Conservation (phyloP, 2,329 filamentous ascomycete species). For the Aspergillaceae sp. region DNA sequence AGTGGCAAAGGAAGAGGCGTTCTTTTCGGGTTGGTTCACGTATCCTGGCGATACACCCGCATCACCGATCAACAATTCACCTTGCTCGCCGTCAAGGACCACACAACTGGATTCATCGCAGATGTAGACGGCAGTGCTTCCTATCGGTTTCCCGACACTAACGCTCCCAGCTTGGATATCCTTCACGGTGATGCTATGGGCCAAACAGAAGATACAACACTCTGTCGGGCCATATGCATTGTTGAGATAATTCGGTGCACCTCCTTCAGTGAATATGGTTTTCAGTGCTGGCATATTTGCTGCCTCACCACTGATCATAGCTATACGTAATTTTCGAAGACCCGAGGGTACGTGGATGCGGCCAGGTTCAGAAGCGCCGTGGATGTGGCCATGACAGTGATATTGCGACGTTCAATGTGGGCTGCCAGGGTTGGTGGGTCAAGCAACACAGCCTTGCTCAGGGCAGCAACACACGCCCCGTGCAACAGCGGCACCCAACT, state of each 20-base stretch:
- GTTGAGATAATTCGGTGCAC: constrained; percentile 10
- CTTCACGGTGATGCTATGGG: constrained; percentile 8
- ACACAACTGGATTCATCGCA: constrained; percentile 5
- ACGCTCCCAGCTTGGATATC: constrained; percentile 7
- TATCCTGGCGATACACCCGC: constrained; percentile 69
- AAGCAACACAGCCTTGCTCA: constrained; percentile 6
- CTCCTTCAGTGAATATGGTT: constrained; percentile 7
- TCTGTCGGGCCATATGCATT: constrained; percentile 20
- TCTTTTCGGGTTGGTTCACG: constrained; percentile 49
- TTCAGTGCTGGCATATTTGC: constrained; percentile 10
- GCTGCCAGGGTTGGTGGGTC: constrained; percentile 6
- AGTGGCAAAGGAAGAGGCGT: constrained; percentile 62
- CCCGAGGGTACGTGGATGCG: constrained; percentile 8
- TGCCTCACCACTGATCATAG: constrained; percentile 12
- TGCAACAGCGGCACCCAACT: constrained; percentile 14
- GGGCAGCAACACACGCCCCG: constrained; percentile 11
- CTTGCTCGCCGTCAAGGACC: constrained; percentile 9
- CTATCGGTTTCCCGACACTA: constrained; percentile 34
- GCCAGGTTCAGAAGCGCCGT: constrained; percentile 11
- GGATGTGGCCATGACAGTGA: constrained; percentile 11
- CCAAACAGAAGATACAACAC: constrained; percentile 11
- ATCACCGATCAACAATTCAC: constrained; percentile 17
- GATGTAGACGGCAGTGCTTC: constrained; percentile 6
- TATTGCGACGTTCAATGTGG: constrained; percentile 1
- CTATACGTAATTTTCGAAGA: constrained; percentile 6